Evolutionary conservation across 1,284 basidiomycete species (phyloP), one percentile per base, ranked within the genome.

Genomic region (Quambalaria eucalypti): DNA sequence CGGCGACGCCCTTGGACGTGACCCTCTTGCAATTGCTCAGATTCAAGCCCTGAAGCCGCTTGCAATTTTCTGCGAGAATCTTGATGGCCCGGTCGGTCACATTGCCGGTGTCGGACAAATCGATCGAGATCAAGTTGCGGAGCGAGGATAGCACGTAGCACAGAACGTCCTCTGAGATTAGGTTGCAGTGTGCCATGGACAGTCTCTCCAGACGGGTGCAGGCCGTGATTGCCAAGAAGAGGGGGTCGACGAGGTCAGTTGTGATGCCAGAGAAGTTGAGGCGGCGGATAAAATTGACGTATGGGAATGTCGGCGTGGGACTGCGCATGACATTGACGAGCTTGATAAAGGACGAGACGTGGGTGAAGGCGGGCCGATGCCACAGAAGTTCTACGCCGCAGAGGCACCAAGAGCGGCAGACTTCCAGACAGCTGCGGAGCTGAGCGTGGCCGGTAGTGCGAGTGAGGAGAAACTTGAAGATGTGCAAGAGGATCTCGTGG

Each of bases 351-450:
- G 85, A 85, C 50, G 82, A 79, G 56, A 85, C 81, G 59, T 83
- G 83, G 54, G 83, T 80, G 72, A 93, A 85, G 53, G 81, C 80
- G 16, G 93, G 92, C 66, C 89, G 87, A 76, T 92, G 87, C 93
- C 93, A 99, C 21, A 98, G 81, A 19, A 97, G 81, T 76, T 96
- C 90, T 52, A 93, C 90, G 7, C 90, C 86, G 76, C 90, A 93
- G 69, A 92, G 85, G 79, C 91, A 96, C 92, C 95, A 98, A 12
- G 85, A 81, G 55, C 88, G 85, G 33, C 86, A 91, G 30, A 97
- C 92, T 54, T 87, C 83, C 38, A 76, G 54, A 44, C 68, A 73
- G 40, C 64, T 49, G 31, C 58, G 64, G 56, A 95, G 81, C 77
- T 93, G 88, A 53, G 81, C 80, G 25, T 46, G 42, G 14, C 42